phyloP scores from a whole-genome alignment of 768 basidiomycete species.

The Serendipita sp. region DNA sequence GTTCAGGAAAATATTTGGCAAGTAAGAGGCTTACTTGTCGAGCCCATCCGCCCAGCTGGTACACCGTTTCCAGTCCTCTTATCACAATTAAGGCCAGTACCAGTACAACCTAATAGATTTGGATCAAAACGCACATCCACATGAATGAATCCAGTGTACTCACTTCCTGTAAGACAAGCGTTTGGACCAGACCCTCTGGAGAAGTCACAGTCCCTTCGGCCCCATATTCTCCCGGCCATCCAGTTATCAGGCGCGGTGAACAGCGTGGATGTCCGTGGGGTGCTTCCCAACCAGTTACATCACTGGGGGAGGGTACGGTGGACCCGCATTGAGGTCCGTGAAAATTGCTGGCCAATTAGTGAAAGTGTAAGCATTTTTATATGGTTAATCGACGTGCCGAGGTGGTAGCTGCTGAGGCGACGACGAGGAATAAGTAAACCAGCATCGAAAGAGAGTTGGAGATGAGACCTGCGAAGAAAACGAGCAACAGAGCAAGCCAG shows the following conservation, averaged over 20 bases:
- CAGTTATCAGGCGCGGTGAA: constrained; percentile 16
- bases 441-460: background rate
- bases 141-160: background rate
- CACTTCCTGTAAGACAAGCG: constrained; percentile 40
- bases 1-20: background rate
- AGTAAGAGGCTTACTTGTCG: constrained; percentile 46
- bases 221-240: constrained; percentile 20
- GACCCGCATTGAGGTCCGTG: constrained; percentile 36
- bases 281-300: constrained; percentile 12
- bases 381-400: constrained; percentile 37
- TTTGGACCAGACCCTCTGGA: constrained; percentile 31
- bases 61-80: constrained; percentile 36
- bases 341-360: constrained; percentile 52
- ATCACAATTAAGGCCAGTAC: constrained; percentile 40
- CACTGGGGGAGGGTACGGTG: constrained; percentile 13
- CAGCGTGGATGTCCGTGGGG: constrained; percentile 9
- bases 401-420: background rate
- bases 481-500: background rate
- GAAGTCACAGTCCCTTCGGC: constrained; percentile 48
- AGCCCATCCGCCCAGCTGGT: constrained; percentile 32
- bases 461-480: background rate
- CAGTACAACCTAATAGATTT: constrained; percentile 13
- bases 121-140: background rate
- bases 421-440: no score
- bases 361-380: constrained; percentile 44